Evolutionary conservation across 441 rosid genomes (phyloP), one percentile per base, ranked within the genome.

Genomic region (Pelargonium citronellum): DNA sequence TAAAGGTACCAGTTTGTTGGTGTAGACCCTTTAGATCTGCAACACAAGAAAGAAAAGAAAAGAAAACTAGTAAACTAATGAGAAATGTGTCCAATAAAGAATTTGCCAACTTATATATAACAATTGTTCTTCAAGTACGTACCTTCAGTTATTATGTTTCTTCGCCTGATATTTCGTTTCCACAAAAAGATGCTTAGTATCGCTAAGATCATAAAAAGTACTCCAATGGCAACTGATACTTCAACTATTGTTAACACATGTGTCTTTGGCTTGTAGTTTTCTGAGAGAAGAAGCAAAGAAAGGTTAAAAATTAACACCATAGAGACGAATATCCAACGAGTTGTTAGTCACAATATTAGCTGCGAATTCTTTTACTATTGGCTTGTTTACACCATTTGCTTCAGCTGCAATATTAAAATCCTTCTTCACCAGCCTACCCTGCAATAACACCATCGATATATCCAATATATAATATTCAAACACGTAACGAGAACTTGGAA

Each of bases 371-470:
- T 69, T 77, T 0, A 79, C 71, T 5, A 79, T 53, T 4, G 67
- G 77, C 76, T 46, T 83, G 15, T 71, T 81, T 9, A 9, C 70
- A 34, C 87, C 86, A 19, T 79, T 79, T 15, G 87, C 87, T 69
- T 79, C 84, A 7, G 69, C 79, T 46, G 7, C 84, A 41, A 85
- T 83, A 70, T 85, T 79, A 64, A 85, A 85, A 74, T 85, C 82
- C 68, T 81, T 74, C 12, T 44, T 0, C 70, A 43, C 80, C 69
- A 66, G 71, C 34, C 69, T 69, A 46, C 85, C 85, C 84, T 80
- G 67, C 72, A 73, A 3, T 9, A 20, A 6, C 17, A 27, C 27
- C 5, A n/a, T 27, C 3, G 30, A n/a, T n/a, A n/a, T n/a, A 27
- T 27, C 30, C 6, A 4, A 61, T 30, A 64, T 67, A n/a, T n/a